Evolutionary conservation across 768 basidiomycete species (phyloP), one percentile per base, ranked within the genome.

Genomic region (Tylopilus intermedius): DNA sequence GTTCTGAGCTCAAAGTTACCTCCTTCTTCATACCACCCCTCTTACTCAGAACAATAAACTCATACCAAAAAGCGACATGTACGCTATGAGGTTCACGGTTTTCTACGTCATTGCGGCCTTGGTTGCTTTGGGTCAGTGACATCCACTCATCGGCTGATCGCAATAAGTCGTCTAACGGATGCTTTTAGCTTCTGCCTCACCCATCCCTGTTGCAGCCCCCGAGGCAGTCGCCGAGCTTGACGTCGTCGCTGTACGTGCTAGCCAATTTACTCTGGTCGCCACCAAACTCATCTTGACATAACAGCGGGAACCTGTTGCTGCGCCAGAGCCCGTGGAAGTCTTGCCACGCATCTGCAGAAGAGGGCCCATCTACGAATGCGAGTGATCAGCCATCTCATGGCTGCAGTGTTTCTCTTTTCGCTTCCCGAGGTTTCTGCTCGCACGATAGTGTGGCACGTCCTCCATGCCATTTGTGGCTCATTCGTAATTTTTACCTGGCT

Each of bases 101-200:
- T 47, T 71, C 63, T 69, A 59, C 57, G 50, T 71, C 55, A 60
- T 71, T 8, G 65, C 62, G 22, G 55, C 54, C 45, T 44, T 69
- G 56, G 63, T 54, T 39, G 50, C 63, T 24, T 47, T 64, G 26
- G 58, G 69, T 69, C 26, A 47, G 69, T 62, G 7, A 6, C 2
- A 15, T 43, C 7, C 10, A 1, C 27, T 5, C 10, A 1, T 21
- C 21, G 1, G 14, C 14, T 39, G 1, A 5, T 45, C 9, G 7
- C 10, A 43, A 6, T 41, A 15, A 18, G 32, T 13, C 1, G 35
- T 45, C 57, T 56, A 30, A 56, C 6, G 13, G 8, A 35, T 1
- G n/a, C 54, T 32, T 58, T 29, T 49, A 71, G 67, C 56, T n/a
- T 53, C 44, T 13, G 62, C 67, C 7, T 71, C 67, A 9, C 67